Evolutionary conservation across 805 yeast species (phyloP).

Genomic region (Saturnispora galanensis): DNA sequence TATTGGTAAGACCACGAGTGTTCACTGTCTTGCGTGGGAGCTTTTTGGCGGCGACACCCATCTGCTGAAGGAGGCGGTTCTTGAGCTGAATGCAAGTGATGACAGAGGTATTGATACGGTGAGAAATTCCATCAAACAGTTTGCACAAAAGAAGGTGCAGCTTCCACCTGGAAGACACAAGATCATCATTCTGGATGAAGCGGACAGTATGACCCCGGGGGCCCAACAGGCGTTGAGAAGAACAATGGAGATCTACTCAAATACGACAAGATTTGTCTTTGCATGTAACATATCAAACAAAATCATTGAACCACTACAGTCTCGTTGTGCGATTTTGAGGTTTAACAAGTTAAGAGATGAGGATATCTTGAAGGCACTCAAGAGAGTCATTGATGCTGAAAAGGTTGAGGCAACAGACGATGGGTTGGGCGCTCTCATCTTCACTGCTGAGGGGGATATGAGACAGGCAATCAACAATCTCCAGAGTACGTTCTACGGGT

Average conservation of each 20-base stretch:
- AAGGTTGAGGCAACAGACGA: slow-evolving; percentile 72
- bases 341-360: slow-evolving; percentile 74
- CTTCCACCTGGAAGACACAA: slow-evolving; percentile 87
- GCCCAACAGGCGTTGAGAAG: slow-evolving; percentile 94
- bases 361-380: slow-evolving; percentile 68
- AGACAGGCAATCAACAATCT: slow-evolving; percentile 93
- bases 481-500: slow-evolving; percentile 91
- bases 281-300: slow-evolving; percentile 93
- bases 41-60: slow-evolving; percentile 50
- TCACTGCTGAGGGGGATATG: slow-evolving; percentile 98
- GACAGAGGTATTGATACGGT: slow-evolving; percentile 98
- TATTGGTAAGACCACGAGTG: slow-evolving; percentile 92
- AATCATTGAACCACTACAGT: slow-evolving; percentile 93
- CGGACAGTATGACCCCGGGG: slow-evolving; percentile 95
- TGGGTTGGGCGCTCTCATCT: slow-evolving; percentile 85
- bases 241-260: slow-evolving; percentile 92
- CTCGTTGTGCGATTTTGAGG: slow-evolving; percentile 90
- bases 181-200: slow-evolving; percentile 88
- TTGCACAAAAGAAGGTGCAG: slow-evolving; percentile 88
- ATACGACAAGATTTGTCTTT: slow-evolving; percentile 94
- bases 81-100: slow-evolving; percentile 92
- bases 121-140: slow-evolving; percentile 84
- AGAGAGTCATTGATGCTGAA: slow-evolving; percentile 63
- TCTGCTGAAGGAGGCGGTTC: slow-evolving; percentile 55
- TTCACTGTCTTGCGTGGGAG: slow-evolving; percentile 81